phyloP scores from a whole-genome alignment of 2,329 filamentous ascomycete genomes.

The Arthrobotrys conoides region DNA sequence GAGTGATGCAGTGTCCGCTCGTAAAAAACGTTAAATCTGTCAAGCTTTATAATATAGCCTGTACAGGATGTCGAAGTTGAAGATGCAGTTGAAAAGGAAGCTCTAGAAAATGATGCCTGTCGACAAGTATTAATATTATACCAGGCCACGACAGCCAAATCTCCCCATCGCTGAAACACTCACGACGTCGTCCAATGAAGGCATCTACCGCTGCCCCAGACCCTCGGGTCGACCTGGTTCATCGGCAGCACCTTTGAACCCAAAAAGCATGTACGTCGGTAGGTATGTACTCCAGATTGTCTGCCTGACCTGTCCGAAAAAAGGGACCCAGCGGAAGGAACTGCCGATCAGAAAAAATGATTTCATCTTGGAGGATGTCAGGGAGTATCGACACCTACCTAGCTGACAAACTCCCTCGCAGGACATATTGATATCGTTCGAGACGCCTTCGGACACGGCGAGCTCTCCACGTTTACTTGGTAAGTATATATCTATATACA shows the following conservation, averaged over 20 bases:
- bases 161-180: conserved; percentile 54
- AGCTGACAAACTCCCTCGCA: background rate
- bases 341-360: conserved; percentile 51
- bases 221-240: conserved; percentile 60
- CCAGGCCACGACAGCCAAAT: conserved; percentile 35
- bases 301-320: conserved; percentile 36
- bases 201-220: conserved; percentile 54
- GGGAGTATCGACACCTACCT: background rate
- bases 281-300: conserved; percentile 21
- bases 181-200: conserved; percentile 40
- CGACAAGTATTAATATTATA: conserved; percentile 37
- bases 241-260: conserved; percentile 41
- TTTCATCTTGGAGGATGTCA: conserved; percentile 4
- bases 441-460: conserved; percentile 25
- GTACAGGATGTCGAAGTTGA: conserved; percentile 18
- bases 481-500: background rate
- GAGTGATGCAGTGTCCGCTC: conserved; percentile 24
- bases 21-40: conserved; percentile 25
- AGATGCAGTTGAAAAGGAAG: conserved; percentile 9
- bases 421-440: conserved; percentile 1
- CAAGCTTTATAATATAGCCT: conserved; percentile 35
- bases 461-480: conserved; percentile 26
- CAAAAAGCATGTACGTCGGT: background rate
- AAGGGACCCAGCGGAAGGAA: conserved; percentile 40
- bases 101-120: conserved; percentile 27